Percentiles rank a stretch among this genome's conserved stretches.
Conservation (phyloP, 2,329 filamentous ascomycete species). For the Stemphylium lycopersici region DNA sequence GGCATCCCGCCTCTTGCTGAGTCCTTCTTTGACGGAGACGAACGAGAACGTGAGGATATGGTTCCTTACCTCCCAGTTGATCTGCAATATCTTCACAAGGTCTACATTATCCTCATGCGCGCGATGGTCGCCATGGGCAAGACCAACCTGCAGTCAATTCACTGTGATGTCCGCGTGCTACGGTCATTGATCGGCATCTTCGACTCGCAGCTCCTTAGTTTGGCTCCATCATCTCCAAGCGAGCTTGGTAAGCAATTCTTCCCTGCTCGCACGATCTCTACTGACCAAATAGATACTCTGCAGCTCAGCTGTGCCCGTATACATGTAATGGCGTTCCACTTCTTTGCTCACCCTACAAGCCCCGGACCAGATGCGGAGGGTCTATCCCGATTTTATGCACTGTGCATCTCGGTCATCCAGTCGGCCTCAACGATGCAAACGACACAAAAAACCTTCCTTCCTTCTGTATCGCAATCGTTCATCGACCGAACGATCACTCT, state of each 20-base stretch:
- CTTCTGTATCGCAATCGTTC: slow-evolving; percentile 40
- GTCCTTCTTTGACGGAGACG: slow-evolving; percentile 42
- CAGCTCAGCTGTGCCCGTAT: slow-evolving; percentile 45
- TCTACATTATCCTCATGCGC: slow-evolving; percentile 42
- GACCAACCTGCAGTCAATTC: slow-evolving; percentile 40
- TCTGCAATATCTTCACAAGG: slow-evolving; percentile 43
- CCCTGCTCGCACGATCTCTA: neutral
- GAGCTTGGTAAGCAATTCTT: slow-evolving; percentile 36
- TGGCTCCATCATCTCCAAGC: slow-evolving; percentile 37
- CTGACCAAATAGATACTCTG: slow-evolving; percentile 37
- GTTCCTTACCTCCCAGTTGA: slow-evolving; percentile 38
- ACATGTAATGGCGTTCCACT: slow-evolving; percentile 46
- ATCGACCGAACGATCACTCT: slow-evolving; percentile 43
- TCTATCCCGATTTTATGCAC: slow-evolving; percentile 38
- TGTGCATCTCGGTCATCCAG: slow-evolving; percentile 42
- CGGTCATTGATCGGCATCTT: slow-evolving; percentile 45
- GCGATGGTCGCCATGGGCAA: slow-evolving; percentile 44
- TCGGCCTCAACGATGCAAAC: slow-evolving; percentile 28
- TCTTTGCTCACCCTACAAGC: slow-evolving; percentile 41
- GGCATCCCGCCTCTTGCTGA: slow-evolving; percentile 46
- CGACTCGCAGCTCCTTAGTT: slow-evolving; percentile 41
- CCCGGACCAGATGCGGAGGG: slow-evolving; percentile 36
- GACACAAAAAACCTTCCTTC: slow-evolving; percentile 31
- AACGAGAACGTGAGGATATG: slow-evolving; percentile 42
- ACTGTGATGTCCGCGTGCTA: slow-evolving; percentile 39